Conservation (phyloP, 2,329 filamentous ascomycete genomes). For the Emmonsiellopsis sp. region DNA sequence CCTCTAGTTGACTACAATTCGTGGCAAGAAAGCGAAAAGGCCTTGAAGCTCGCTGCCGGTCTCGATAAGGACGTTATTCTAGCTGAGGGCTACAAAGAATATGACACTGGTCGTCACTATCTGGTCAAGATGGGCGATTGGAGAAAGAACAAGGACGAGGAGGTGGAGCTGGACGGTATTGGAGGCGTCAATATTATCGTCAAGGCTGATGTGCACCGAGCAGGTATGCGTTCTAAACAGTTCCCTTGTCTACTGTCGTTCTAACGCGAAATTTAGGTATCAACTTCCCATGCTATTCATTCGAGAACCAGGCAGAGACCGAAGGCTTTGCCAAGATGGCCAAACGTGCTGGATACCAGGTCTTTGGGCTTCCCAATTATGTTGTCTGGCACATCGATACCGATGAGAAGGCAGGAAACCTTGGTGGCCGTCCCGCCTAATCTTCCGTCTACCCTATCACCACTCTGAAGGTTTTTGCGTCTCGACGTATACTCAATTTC, state of each 20-base stretch:
- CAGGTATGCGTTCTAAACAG: conserved; percentile 49
- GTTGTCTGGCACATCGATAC: conserved; percentile 99
- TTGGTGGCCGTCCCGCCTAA: conserved; percentile 30
- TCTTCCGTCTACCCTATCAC: conserved; percentile 7
- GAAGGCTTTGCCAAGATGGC: conserved; percentile 99
- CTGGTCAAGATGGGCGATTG: conserved; percentile 90
- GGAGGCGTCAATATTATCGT: conserved; percentile 96
- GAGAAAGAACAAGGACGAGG: conserved; percentile 82
- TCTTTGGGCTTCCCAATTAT: conserved; percentile 90
- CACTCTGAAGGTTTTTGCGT: background rate
- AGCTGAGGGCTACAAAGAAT: conserved; percentile 93
- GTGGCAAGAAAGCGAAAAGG: conserved; percentile 89
- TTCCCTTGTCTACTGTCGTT: conserved; percentile 16
- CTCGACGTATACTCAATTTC: background rate
- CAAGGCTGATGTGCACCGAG: conserved; percentile 93
- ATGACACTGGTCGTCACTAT: conserved; percentile 78
- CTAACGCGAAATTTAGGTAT: conserved; percentile 53
- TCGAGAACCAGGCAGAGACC: conserved; percentile 98
- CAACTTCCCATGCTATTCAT: conserved; percentile 93
- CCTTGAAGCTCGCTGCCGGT: conserved; percentile 59
- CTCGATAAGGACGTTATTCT: conserved; percentile 74
- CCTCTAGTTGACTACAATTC: conserved; percentile 89
- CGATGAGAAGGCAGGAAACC: conserved; percentile 81
- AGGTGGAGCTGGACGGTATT: conserved; percentile 88
- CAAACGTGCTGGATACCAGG: conserved; percentile 85